A percentile compares a stretch with the other conserved stretches of the same genome.
These are phyloP conservation scores for Tephrocybe sp. DNA, from an alignment of 768 basidiomycete genomes.

Conservation along the genomic window DNA sequence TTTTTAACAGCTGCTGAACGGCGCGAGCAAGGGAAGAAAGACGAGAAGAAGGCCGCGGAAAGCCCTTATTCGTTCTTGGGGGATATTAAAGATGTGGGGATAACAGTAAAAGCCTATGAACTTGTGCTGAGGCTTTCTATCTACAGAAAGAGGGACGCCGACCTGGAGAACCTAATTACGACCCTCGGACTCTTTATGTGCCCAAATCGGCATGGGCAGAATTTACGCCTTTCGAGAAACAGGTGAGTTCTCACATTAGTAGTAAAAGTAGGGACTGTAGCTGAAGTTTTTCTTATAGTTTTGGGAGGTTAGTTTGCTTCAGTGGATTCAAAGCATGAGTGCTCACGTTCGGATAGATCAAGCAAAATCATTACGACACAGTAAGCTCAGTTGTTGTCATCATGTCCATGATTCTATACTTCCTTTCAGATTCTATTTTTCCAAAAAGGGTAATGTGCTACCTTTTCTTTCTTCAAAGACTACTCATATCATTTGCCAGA, in stretches of 20 bases:
- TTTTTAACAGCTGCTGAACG: slow-evolving; percentile 87
- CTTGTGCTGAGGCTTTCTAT: slow-evolving; percentile 1
- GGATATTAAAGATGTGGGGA: slow-evolving; percentile 69
- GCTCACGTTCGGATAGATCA: slow-evolving; percentile 58
- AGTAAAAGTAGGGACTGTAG: no score
- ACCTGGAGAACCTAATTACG: slow-evolving; percentile 85
- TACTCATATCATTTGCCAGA: slow-evolving; percentile 29
- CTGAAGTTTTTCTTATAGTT: slow-evolving; percentile 43
- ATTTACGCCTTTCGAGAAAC: slow-evolving; percentile 96
- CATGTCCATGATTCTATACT: slow-evolving; percentile 15
- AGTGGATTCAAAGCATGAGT: background rate
- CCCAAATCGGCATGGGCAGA: slow-evolving; percentile 73
- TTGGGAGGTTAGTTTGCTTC: slow-evolving; percentile 56
- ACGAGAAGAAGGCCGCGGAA: slow-evolving; percentile 79
- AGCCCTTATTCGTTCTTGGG: slow-evolving; percentile 73
- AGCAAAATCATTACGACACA: slow-evolving; percentile 96
- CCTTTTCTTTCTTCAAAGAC: background rate
- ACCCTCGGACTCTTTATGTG: slow-evolving; percentile 84
- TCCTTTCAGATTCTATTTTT: slow-evolving; percentile 80
- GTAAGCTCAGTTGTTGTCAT: slow-evolving; percentile 34
- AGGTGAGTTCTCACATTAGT: slow-evolving; percentile 41
- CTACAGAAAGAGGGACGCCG: slow-evolving; percentile 74
- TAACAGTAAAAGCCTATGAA: background rate
- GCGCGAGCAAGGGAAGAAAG: slow-evolving; percentile 73
- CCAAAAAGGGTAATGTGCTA: slow-evolving; percentile 80